These are phyloP conservation scores for Ganoderma meredithae DNA, from an alignment of 1,284 basidiomycete species.

Conservation along the genomic window DNA sequence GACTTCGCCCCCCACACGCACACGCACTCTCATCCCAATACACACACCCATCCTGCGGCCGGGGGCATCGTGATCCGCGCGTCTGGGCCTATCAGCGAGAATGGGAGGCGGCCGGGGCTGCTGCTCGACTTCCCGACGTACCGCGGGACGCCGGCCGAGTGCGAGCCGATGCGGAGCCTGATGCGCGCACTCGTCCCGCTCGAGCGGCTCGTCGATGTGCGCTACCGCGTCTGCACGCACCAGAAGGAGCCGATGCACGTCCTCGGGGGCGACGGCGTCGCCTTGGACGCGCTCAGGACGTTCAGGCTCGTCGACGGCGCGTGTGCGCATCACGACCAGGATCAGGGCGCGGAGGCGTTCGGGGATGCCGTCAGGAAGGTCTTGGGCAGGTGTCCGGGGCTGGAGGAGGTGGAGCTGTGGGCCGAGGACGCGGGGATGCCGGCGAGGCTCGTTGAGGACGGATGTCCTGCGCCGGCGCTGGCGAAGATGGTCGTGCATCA, in stretches of 20 bases:
- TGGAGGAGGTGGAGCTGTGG: constrained; percentile 9
- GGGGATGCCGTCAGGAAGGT: not conserved
- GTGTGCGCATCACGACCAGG: not conserved
- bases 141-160: not conserved
- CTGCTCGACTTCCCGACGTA: constrained; percentile 25
- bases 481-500: constrained; percentile 1
- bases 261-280: constrained; percentile 6
- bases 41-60: not conserved
- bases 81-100: not conserved
- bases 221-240: constrained; percentile 15
- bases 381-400: not conserved
- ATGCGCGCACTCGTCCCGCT: constrained; percentile 22
- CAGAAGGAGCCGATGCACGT: constrained; percentile 17
- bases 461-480: not conserved
- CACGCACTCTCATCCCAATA: not conserved
- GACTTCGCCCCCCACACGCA: constrained; percentile 6
- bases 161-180: not conserved
- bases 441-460: constrained; percentile 11
- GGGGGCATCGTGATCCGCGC: constrained; percentile 22
- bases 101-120: constrained; percentile 9
- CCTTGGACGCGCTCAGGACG: constrained; percentile 12
- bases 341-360: not conserved
- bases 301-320: constrained; percentile 1
- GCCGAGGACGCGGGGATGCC: not conserved
- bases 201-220: constrained; percentile 16